Evolutionary conservation across 2,329 filamentous ascomycete species (phyloP).

Genomic region (Aspergillus sp.): DNA sequence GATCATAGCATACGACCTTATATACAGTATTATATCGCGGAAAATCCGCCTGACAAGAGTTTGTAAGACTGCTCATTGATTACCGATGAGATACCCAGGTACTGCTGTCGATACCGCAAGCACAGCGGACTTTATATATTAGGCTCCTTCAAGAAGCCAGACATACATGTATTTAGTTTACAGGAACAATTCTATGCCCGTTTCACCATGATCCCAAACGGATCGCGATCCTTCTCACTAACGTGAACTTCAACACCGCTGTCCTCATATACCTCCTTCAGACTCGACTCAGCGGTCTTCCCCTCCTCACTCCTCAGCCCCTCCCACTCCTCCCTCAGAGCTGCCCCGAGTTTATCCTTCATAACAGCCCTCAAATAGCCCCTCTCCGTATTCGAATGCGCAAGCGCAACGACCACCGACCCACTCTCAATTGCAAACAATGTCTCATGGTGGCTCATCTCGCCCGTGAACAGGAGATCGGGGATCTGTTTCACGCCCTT

Average conservation of each 20-base stretch:
- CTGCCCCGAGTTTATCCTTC: constrained; percentile 61
- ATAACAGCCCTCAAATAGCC: constrained; percentile 75
- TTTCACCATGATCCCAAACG: constrained; percentile 70
- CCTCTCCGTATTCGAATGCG: constrained; percentile 92
- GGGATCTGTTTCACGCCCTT: constrained; percentile 55
- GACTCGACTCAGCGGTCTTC: constrained; percentile 29
- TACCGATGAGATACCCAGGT: no score
- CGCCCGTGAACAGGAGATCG: constrained; percentile 85
- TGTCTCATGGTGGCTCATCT: constrained; percentile 91
- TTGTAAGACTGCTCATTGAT: neutral
- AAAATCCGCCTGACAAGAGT: neutral
- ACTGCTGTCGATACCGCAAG: no score
- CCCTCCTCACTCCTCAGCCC: constrained; percentile 45
- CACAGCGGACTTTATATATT: no score
- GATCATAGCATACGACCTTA: neutral
- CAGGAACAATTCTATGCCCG: constrained; percentile 5
- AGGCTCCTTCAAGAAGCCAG: no score
- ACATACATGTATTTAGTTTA: no score
- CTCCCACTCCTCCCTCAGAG: constrained; percentile 59
- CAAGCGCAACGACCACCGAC: constrained; percentile 77
- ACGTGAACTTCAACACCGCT: constrained; percentile 65
- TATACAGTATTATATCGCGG: neutral
- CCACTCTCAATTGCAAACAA: constrained; percentile 82
- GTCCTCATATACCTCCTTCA: constrained; percentile 52
- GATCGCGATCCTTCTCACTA: constrained; percentile 80